phyloP scores from a whole-genome alignment of 2,329 filamentous ascomycete species.

The Magnaporthales sp. region DNA sequence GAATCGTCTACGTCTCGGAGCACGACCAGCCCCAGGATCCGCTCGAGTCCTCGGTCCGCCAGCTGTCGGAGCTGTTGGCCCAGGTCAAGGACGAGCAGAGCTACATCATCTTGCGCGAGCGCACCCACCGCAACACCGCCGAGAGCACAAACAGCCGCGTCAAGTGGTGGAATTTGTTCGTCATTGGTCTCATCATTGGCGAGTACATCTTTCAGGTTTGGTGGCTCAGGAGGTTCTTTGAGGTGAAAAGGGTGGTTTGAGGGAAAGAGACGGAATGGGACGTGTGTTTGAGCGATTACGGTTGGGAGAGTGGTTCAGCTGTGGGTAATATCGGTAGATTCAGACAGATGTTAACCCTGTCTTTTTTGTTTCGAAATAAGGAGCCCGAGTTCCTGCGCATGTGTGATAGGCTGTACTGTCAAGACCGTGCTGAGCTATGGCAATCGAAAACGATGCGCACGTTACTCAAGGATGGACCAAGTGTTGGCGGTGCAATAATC shows the following conservation, averaged over 20 bases:
- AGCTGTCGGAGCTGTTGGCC: conserved; percentile 73
- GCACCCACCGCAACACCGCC: conserved; percentile 95
- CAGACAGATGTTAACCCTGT: not conserved
- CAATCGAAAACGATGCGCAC: no score
- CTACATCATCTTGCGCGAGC: conserved; percentile 92
- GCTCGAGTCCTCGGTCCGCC: conserved; percentile 80
- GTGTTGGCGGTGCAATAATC: not conserved
- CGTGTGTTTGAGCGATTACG: not conserved
- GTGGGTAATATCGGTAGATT: not conserved
- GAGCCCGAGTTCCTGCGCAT: not conserved
- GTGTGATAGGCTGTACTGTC: not conserved
- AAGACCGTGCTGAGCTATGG: not conserved
- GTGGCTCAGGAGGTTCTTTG: conserved; percentile 98
- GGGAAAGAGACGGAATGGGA: not conserved
- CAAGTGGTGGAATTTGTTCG: conserved; percentile 99
- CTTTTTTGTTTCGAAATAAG: not conserved
- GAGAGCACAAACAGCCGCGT: conserved; percentile 96
- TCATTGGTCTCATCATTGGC: conserved; percentile 78
- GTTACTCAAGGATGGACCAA: not conserved
- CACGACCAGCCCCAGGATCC: conserved; percentile 77
- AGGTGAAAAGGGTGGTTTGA: conserved; percentile 65
- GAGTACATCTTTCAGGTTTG: conserved; percentile 98
- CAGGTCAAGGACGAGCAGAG: conserved; percentile 97
- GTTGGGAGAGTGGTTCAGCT: not conserved
- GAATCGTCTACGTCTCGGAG: conserved; percentile 94